phyloP scores from a whole-genome alignment of 2,329 filamentous ascomycete species.

The Scedosporium aurantiacum region DNA sequence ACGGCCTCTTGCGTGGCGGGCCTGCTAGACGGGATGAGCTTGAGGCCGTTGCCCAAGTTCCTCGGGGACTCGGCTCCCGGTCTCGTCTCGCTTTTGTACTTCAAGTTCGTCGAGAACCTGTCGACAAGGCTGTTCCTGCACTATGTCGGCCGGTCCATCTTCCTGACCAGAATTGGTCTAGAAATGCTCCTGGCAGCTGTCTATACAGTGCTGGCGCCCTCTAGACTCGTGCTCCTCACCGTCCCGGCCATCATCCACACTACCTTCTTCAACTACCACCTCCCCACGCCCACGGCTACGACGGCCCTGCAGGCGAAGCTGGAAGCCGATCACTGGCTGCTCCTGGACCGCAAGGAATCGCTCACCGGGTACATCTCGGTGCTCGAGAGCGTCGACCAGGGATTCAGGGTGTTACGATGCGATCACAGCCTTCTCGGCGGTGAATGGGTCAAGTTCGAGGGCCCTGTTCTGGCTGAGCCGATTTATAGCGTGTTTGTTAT shows the following conservation, averaged over 20 bases:
- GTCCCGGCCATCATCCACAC: constrained; percentile 66
- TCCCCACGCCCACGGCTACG: constrained; percentile 50
- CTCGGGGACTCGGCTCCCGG: constrained; percentile 54
- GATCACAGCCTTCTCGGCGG: constrained; percentile 92
- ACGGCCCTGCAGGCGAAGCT: constrained; percentile 56
- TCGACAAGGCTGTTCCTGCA: constrained; percentile 29
- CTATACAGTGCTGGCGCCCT: constrained; percentile 59
- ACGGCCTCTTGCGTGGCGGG: constrained; percentile 53
- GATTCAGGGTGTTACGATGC: constrained; percentile 76
- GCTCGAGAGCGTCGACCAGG: constrained; percentile 58
- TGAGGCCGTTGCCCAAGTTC: constrained; percentile 43
- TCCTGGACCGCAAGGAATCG: constrained; percentile 76
- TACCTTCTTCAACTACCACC: constrained; percentile 61
- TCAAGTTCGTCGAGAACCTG: constrained; percentile 37
- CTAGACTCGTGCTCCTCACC: constrained; percentile 53
- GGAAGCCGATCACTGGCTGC: constrained; percentile 52
- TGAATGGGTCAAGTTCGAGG: constrained; percentile 62
- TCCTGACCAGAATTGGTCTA: constrained; percentile 61
- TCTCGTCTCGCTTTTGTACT: constrained; percentile 54
- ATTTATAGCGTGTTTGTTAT: constrained; percentile 96
- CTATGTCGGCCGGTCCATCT: constrained; percentile 48
- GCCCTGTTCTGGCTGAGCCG: constrained; percentile 57
- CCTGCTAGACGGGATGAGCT: constrained; percentile 49
- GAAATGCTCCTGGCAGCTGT: constrained; percentile 55
- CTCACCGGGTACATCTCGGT: constrained; percentile 89